Percentiles rank a stretch among this genome's conserved stretches.
Conservation (phyloP, 2,329 filamentous ascomycete species). For the Epichloe sp. region DNA sequence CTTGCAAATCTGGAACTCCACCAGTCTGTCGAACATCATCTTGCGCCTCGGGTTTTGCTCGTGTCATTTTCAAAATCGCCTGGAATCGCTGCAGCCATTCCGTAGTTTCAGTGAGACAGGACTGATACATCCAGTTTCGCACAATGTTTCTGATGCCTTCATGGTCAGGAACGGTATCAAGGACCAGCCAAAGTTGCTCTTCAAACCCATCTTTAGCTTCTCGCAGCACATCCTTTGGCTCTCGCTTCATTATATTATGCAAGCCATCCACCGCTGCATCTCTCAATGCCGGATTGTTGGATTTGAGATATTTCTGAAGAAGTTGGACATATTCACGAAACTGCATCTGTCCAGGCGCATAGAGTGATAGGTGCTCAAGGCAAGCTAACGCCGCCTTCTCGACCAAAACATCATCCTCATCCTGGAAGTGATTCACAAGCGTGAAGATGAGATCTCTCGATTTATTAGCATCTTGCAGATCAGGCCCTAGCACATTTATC, state of each 20-base stretch:
- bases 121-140: conserved; percentile 86
- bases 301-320: conserved; percentile 65
- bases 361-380: conserved; percentile 81
- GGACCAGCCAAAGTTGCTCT: conserved; percentile 79
- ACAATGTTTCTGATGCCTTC: conserved; percentile 77
- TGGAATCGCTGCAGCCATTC: conserved; percentile 87
- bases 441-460: conserved; percentile 86
- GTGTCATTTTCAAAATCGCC: conserved; percentile 76
- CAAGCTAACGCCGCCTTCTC: conserved; percentile 70
- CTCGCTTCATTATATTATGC: conserved; percentile 88
- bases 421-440: conserved; percentile 68
- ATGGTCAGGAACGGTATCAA: conserved; percentile 66
- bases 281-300: conserved; percentile 53
- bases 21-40: conserved; percentile 28
- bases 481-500: conserved; percentile 90
- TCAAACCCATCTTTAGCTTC: conserved; percentile 70
- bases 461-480: conserved; percentile 84
- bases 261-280: conserved; percentile 78
- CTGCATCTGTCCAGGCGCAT: conserved; percentile 77
- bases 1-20: conserved; percentile 65
- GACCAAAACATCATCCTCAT: conserved; percentile 57
- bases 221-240: conserved; percentile 68
- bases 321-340: conserved; percentile 72
- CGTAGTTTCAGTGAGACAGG: conserved; percentile 63
- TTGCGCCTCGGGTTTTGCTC: conserved; percentile 48